phyloP scores from a whole-genome alignment of 2,329 filamentous ascomycete species.

The Aspergillus tanneri region DNA sequence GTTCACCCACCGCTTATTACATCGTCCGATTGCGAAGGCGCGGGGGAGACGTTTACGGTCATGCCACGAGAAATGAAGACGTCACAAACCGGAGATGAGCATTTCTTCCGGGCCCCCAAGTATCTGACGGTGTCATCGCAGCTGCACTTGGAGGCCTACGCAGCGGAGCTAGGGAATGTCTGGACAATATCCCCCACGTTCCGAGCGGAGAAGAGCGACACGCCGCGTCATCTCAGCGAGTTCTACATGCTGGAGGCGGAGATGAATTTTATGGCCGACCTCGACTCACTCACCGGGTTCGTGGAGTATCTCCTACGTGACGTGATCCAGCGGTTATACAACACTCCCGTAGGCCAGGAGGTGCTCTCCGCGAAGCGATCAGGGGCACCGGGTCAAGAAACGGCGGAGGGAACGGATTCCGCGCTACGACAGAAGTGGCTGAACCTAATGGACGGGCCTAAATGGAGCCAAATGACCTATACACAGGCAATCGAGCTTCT shows the following conservation, averaged over 20 bases:
- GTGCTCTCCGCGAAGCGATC: conserved; percentile 50
- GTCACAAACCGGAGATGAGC: conserved; percentile 39
- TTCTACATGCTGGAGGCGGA: conserved; percentile 99
- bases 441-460: conserved; percentile 55
- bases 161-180: conserved; percentile 83
- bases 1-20: conserved; percentile 93
- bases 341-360: conserved; percentile 55
- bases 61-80: conserved; percentile 43
- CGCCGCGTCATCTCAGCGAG: conserved; percentile 88
- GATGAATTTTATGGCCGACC: conserved; percentile 70
- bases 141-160: conserved; percentile 87
- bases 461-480: conserved; percentile 83
- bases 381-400: conserved; percentile 44
- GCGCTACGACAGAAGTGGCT: conserved; percentile 69
- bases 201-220: conserved; percentile 89
- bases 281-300: conserved; percentile 72
- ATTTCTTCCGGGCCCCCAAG: conserved; percentile 83
- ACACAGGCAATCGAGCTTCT: conserved; percentile 71
- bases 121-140: conserved; percentile 95
- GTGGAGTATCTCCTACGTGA: conserved; percentile 73
- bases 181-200: conserved; percentile 96
- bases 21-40: conserved; percentile 95
- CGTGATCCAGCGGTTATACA: conserved; percentile 51
- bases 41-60: conserved; percentile 86
- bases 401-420: conserved; percentile 32